Evolutionary conservation across 306 rosid genomes (phyloP).

Genomic region (Erythrophleum fordii): DNA sequence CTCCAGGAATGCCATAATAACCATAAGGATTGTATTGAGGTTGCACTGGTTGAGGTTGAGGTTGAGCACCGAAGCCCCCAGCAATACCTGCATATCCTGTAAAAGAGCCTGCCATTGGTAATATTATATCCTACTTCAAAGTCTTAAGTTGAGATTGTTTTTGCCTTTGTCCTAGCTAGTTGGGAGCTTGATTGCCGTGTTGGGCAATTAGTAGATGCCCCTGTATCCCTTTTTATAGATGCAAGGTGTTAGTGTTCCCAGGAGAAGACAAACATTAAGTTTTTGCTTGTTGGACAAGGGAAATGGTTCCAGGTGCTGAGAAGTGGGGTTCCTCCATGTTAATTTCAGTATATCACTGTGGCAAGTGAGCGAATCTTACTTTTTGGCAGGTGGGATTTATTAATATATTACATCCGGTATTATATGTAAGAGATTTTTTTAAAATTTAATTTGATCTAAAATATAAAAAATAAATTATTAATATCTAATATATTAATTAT

Average conservation of each 20-base stretch:
- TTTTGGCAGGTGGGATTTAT: neutral
- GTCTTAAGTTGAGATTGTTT: neutral
- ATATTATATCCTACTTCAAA: neutral
- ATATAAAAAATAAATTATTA: no score
- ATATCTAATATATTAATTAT: no score
- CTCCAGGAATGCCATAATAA: neutral
- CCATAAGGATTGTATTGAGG: neutral
- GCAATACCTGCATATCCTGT: neutral
- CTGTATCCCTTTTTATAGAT: neutral
- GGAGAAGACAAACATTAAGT: neutral
- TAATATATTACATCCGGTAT: no score
- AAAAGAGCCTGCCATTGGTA: neutral
- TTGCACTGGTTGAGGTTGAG: neutral
- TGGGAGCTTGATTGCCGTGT: neutral
- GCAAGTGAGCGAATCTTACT: neutral
- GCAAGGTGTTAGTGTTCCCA: neutral
- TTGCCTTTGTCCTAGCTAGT: neutral
- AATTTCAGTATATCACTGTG: no score
- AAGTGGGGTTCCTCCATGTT: neutral
- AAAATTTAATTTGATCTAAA: no score
- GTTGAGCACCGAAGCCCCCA: neutral
- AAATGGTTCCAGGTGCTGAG: neutral
- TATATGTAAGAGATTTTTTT: no score
- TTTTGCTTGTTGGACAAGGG: neutral
- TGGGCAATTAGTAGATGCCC: neutral